These are phyloP conservation scores for Annulohypoxylon truncatum DNA, from an alignment of 2,329 filamentous ascomycete species.

Conservation along the genomic window DNA sequence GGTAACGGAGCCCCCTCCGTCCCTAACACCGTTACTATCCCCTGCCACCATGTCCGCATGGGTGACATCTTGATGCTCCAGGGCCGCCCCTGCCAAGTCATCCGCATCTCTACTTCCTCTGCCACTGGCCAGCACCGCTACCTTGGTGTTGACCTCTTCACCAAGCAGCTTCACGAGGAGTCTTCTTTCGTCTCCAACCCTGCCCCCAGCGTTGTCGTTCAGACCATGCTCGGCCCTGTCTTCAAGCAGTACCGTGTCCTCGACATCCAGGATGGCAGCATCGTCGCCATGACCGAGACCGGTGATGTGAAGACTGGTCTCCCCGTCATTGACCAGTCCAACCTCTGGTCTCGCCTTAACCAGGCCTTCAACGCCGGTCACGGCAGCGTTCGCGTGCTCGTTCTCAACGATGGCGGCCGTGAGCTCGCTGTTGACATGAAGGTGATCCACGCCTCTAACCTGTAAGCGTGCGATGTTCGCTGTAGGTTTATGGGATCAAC, in stretches of 20 bases:
- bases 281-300: constrained; percentile 98
- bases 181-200: constrained; percentile 98
- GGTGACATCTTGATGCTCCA: constrained; percentile 99
- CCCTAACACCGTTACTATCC: constrained; percentile 94
- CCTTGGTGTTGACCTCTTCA: constrained; percentile 99
- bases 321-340: constrained; percentile 93
- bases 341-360: constrained; percentile 82
- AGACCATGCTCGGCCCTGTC: constrained; percentile 99
- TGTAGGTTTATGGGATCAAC: constrained; percentile 46
- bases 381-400: constrained; percentile 92
- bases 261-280: constrained; percentile 85
- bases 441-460: constrained; percentile 85
- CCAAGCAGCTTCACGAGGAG: constrained; percentile 99
- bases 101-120: constrained; percentile 97
- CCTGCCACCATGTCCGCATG: constrained; percentile 99
- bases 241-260: constrained; percentile 99
- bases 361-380: constrained; percentile 90
- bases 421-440: constrained; percentile 99
- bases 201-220: constrained; percentile 93
- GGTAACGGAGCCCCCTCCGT: constrained; percentile 47
- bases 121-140: constrained; percentile 99
- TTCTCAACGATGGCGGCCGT: constrained; percentile 91
- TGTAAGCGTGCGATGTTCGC: constrained; percentile 58
- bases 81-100: constrained; percentile 99
- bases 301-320: constrained; percentile 98